Conservation (phyloP, 2,329 filamentous ascomycete genomes). For the Hypoxylon sp. region DNA sequence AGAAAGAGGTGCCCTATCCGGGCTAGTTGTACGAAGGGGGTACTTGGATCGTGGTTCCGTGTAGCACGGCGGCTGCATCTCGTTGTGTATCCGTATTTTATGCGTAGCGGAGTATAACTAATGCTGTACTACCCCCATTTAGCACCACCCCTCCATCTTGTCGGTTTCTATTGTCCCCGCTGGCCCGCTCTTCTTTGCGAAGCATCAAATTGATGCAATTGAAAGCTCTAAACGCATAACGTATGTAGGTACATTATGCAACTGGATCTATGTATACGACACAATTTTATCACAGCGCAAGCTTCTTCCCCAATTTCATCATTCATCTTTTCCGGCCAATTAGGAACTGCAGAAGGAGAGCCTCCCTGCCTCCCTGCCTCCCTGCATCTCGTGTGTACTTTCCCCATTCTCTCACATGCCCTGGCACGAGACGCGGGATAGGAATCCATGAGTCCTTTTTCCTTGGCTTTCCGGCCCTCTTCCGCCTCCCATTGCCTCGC, state of each 20-base stretch:
- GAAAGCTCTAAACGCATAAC: not conserved
- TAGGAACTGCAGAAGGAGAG: conserved; percentile 13
- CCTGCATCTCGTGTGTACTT: conserved; percentile 41
- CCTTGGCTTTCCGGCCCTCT: conserved; percentile 27
- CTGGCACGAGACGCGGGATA: conserved; percentile 15
- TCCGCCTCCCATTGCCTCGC: conserved; percentile 33
- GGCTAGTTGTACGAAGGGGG: conserved; percentile 1
- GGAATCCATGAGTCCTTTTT: not conserved
- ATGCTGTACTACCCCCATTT: no score
- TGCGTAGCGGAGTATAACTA: conserved; percentile 6
- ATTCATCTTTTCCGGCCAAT: conserved; percentile 22
- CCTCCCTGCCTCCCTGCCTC: conserved; percentile 37
- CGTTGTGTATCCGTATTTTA: not conserved
- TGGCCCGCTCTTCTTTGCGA: conserved; percentile 7
- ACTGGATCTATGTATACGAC: conserved; percentile 5
- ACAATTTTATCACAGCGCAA: conserved; percentile 5
- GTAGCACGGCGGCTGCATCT: conserved; percentile 6
- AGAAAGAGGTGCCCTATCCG: not conserved
- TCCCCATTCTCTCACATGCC: conserved; percentile 26
- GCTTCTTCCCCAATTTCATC: conserved; percentile 13
- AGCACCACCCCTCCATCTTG: no score
- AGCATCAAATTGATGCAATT: not conserved
- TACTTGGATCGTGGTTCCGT: conserved; percentile 19
- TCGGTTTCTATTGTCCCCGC: not conserved
- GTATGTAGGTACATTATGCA: not conserved